A percentile compares a stretch with the other conserved stretches of the same genome.
These are phyloP conservation scores for Ophiostoma quercus DNA, from an alignment of 2,329 filamentous ascomycete genomes.

Conservation along the genomic window DNA sequence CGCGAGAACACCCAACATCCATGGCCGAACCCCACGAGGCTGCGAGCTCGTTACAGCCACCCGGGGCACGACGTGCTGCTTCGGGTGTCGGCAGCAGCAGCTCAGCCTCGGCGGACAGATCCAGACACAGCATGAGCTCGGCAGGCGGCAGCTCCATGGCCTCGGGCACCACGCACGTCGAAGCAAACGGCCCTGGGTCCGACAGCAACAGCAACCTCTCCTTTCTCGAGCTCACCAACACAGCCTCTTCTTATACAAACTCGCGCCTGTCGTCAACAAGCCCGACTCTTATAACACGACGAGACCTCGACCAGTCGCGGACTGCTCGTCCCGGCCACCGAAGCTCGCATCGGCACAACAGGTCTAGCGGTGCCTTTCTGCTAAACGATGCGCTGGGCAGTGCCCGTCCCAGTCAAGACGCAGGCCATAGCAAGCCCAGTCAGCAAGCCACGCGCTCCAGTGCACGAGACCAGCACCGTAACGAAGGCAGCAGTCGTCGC, in stretches of 20 bases:
- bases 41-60: neutral
- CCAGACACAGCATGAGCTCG: conserved; percentile 6
- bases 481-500: neutral
- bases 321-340: conserved; percentile 5
- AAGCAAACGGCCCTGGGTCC: neutral
- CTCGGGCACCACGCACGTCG: conserved; percentile 11
- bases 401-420: conserved; percentile 21
- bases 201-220: neutral
- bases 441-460: neutral
- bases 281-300: neutral
- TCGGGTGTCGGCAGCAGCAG: neutral
- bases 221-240: neutral
- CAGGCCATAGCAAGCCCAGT: neutral
- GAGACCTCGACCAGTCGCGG: neutral
- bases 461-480: neutral
- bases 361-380: conserved; percentile 48
- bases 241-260: neutral
- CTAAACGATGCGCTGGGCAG: conserved; percentile 41
- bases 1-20: neutral
- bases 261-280: neutral
- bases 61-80: conserved; percentile 7
- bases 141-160: conserved; percentile 14
- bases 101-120: conserved; percentile 2
- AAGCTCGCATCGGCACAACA: conserved; percentile 29
- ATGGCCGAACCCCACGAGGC: conserved; percentile 17